A percentile compares a stretch with the other conserved stretches of the same genome.
Conservation (phyloP, 2,329 filamentous ascomycete genomes). For the Dactylonectria macrodidyma region DNA sequence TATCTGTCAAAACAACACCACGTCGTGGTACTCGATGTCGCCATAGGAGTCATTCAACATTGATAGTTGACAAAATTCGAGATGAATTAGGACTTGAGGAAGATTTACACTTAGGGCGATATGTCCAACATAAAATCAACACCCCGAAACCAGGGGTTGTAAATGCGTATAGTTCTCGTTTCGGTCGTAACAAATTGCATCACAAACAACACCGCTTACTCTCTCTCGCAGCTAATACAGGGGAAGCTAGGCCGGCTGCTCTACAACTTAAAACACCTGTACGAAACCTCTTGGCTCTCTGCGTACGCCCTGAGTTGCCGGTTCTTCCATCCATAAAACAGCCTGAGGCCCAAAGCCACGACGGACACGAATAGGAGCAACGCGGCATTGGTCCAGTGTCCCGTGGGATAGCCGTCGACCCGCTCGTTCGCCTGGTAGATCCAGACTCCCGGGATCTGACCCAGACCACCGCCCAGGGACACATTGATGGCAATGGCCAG, state of each 20-base stretch:
- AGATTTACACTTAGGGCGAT: no score
- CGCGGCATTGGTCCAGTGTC: conserved; percentile 77
- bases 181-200: conserved; percentile 2
- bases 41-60: no score
- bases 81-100: no score
- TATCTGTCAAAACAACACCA: no score
- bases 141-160: not conserved
- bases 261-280: conserved; percentile 60
- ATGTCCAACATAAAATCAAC: not conserved
- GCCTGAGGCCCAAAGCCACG: conserved; percentile 67
- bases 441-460: conserved; percentile 82
- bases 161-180: not conserved
- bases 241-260: conserved; percentile 1
- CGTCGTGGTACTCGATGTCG: no score
- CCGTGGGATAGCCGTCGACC: conserved; percentile 75
- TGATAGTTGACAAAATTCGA: no score
- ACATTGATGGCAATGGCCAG: conserved; percentile 81
- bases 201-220: not conserved
- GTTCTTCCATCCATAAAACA: conserved; percentile 69
- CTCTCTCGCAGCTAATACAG: conserved; percentile 19
- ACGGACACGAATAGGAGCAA: conserved; percentile 71
- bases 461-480: conserved; percentile 75
- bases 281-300: conserved; percentile 49
- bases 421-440: conserved; percentile 78
- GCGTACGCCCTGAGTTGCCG: conserved; percentile 52